Conservation (phyloP, 1,284 basidiomycete genomes). For the Ustilago trichophora region DNA sequence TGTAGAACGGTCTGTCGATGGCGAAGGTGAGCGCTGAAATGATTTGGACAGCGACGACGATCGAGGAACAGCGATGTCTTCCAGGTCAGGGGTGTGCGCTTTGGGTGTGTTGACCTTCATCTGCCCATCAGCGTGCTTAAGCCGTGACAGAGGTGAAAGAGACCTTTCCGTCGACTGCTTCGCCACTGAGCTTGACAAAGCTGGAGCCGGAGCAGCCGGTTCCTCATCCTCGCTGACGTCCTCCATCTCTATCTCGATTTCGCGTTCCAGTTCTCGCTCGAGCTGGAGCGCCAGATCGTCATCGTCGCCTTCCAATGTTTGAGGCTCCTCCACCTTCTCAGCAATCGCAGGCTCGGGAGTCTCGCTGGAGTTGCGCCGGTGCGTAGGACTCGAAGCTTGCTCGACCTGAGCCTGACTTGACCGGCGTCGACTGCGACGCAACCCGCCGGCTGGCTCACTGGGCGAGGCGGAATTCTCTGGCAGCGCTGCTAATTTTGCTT, state of each 20-base stretch:
- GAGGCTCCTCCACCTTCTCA: not conserved
- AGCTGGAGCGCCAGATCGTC: conserved; percentile 39
- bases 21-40: conserved; percentile 1
- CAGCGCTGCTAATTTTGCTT: conserved; percentile 1
- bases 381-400: not conserved
- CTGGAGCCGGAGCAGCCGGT: not conserved
- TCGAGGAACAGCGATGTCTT: not conserved
- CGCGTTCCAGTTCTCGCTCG: conserved; percentile 38
- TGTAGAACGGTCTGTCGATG: not conserved
- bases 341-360: not conserved
- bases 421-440: conserved; percentile 28
- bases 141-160: conserved; percentile 29
- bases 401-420: conserved; percentile 25
- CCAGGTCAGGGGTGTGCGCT: conserved; percentile 31
- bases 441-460: conserved; percentile 3
- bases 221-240: conserved; percentile 3
- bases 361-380: not conserved
- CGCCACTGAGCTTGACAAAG: too few species aligned
- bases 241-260: conserved; percentile 30
- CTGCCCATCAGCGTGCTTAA: conserved; percentile 8
- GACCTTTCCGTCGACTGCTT: conserved; percentile 1
- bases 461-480: too few species aligned
- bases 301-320: conserved; percentile 12
- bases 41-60: not conserved
- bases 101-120: conserved; percentile 28